Evolutionary conservation across 1,284 basidiomycete genomes (phyloP).

Genomic region (Binderoboletus segoi): DNA sequence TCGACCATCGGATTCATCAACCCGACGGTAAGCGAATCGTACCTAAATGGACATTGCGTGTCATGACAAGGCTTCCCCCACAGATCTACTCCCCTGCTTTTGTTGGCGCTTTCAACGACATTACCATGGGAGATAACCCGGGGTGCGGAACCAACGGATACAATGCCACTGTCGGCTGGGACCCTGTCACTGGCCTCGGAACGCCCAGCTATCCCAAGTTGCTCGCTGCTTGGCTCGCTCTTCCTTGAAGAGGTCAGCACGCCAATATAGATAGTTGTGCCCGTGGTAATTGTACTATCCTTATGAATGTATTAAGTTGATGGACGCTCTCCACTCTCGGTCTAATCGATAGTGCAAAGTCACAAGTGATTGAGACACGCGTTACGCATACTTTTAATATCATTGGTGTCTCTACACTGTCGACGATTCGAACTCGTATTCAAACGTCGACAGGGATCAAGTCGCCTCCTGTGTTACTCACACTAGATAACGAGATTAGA

Average conservation of each 20-base stretch:
- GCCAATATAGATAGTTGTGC: not conserved
- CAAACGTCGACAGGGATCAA: no score
- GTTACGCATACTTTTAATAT: no score
- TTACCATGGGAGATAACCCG: conserved; percentile 42
- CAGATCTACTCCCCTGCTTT: conserved; percentile 28
- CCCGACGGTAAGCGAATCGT: conserved; percentile 23
- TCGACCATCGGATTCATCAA: conserved; percentile 42
- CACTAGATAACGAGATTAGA: not conserved
- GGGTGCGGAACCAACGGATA: conserved; percentile 41
- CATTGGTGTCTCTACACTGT: no score
- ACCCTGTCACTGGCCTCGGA: conserved; percentile 42
- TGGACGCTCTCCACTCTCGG: not conserved
- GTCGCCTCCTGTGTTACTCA: no score
- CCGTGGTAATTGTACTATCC: not conserved
- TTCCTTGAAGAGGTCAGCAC: conserved; percentile 15
- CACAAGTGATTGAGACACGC: not conserved
- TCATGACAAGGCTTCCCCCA: not conserved
- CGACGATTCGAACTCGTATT: no score
- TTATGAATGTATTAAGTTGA: not conserved
- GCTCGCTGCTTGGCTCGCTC: conserved; percentile 19
- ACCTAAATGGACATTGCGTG: not conserved
- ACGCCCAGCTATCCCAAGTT: conserved; percentile 35
- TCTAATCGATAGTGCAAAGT: not conserved
- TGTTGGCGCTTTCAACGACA: conserved; percentile 39
- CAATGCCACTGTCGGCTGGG: conserved; percentile 39